Conservation (phyloP, 2,329 filamentous ascomycete species). For the Aspergillus sp. region DNA sequence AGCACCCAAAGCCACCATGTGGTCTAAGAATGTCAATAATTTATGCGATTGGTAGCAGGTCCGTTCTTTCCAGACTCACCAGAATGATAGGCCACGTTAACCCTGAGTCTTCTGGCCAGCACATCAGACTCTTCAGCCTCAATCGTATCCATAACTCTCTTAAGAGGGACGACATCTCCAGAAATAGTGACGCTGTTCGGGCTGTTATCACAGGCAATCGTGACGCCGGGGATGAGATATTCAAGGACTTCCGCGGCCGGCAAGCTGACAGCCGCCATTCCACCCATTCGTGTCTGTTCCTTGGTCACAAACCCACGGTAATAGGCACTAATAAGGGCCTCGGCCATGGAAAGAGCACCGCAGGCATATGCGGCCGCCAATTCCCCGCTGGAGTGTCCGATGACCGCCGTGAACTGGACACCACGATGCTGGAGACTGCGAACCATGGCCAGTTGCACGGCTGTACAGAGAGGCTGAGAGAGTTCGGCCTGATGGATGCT, state of each 20-base stretch:
- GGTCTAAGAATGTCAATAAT: neutral
- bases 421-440: conserved; percentile 3
- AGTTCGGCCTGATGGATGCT: conserved; percentile 2
- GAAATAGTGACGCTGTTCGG: conserved; percentile 9
- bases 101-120: conserved; percentile 4
- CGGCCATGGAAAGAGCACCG: conserved; percentile 1
- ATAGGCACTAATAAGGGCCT: conserved; percentile 10
- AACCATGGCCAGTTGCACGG: conserved; percentile 10
- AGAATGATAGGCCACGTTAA: conserved; percentile 14
- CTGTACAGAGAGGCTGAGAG: conserved; percentile 11
- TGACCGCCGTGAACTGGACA: conserved; percentile 4
- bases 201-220: conserved; percentile 12
- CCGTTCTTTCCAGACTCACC: no score
- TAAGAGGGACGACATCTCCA: conserved; percentile 6
- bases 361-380: conserved; percentile 13
- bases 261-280: conserved; percentile 10
- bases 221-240: conserved; percentile 5
- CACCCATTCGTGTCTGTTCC: neutral
- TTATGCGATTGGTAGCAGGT: no score
- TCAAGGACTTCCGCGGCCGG: neutral
- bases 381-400: conserved; percentile 14
- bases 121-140: conserved; percentile 2
- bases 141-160: conserved; percentile 1
- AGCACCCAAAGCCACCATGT: neutral
- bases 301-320: conserved; percentile 8